Evolutionary conservation across 2,329 filamentous ascomycete species (phyloP).

Genomic region (Penicillium psychrosexuale): DNA sequence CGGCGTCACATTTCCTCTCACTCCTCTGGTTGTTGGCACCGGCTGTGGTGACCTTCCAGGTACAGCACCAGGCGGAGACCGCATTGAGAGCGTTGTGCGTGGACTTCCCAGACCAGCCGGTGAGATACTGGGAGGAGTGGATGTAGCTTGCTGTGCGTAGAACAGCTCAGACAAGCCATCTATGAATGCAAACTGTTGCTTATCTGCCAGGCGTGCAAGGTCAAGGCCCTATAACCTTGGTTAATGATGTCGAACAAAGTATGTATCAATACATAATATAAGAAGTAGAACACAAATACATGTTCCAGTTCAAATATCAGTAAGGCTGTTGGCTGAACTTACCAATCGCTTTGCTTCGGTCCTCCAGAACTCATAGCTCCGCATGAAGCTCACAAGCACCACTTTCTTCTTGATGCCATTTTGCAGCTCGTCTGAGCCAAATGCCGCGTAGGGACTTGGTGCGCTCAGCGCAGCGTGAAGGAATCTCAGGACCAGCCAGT

Average conservation of each 20-base stretch:
- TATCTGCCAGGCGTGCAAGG: constrained; percentile 57
- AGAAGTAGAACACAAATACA: background rate
- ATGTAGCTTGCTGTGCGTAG: constrained; percentile 19
- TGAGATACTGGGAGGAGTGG: constrained; percentile 10
- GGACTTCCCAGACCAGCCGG: constrained; percentile 17
- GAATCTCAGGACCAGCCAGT: constrained; percentile 57
- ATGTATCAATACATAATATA: background rate
- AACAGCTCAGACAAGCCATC: constrained; percentile 68
- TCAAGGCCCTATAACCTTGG: constrained; percentile 60
- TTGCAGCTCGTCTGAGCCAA: constrained; percentile 24
- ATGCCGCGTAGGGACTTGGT: constrained; percentile 13
- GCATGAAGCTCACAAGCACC: constrained; percentile 78
- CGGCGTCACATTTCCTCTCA: constrained; percentile 10
- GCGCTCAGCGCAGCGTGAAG: constrained; percentile 47
- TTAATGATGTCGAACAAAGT: constrained; percentile 2
- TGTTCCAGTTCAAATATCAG: background rate
- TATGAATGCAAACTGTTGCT: constrained; percentile 66
- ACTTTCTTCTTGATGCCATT: constrained; percentile 51
- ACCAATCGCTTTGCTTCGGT: constrained; percentile 67
- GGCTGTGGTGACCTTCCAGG: constrained; percentile 23
- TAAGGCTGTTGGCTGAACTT: constrained; percentile 23
- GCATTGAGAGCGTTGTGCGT: constrained; percentile 28
- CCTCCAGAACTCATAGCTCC: constrained; percentile 75
- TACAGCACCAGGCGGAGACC: constrained; percentile 24
- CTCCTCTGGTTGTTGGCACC: constrained; percentile 7